Evolutionary conservation across 176 grass and related monocot species (phyloP), one percentile per base, ranked within the genome.

Genomic region (Oryza australiensis): DNA sequence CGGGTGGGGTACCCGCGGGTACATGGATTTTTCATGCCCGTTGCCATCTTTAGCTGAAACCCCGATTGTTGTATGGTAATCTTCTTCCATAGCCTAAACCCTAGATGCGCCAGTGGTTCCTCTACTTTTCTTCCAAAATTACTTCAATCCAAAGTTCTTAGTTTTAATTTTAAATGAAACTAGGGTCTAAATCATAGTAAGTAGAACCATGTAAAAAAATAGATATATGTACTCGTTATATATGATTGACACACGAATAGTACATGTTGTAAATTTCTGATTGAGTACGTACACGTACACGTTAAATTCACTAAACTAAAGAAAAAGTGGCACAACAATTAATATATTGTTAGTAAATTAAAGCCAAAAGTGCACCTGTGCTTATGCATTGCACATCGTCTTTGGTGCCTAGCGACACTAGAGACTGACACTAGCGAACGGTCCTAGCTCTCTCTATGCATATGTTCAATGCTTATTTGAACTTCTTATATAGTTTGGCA

Each of bases 311-410:
- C 20, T 55, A n/a, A 22, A 55, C 7, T 55, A 8, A 55, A 16
- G 11, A 75, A 49, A 63, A 27, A 77, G 26, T 64, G 37, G 12
- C 29, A 55, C 33, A 24, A 22, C n/a, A 55, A n/a, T n/a, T n/a
- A n/a, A 37, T 9, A 55, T 51, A 55, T 9, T 4, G 78, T 55
- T 57, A 38, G 65, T 80, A 80, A 48, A 68, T 8, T 34, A 34
- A 68, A 24, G 76, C 42, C 40, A 79, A 68, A 37, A 68, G 12
- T 34, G 28, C 12, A 10, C 49, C 43, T 79, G 76, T 79, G 32
- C 76, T 32, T 77, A 46, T 13, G n/a, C n/a, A n/a, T n/a, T n/a
- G n/a, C n/a, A n/a, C n/a, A n/a, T 14, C 43, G 15, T 46, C 43
- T 46, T 46, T 13, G 43, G 43, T 46, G 43, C 12, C 43, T 46